These are phyloP conservation scores for Hypholoma fasciculare DNA, from an alignment of 768 basidiomycete genomes.

Conservation along the genomic window DNA sequence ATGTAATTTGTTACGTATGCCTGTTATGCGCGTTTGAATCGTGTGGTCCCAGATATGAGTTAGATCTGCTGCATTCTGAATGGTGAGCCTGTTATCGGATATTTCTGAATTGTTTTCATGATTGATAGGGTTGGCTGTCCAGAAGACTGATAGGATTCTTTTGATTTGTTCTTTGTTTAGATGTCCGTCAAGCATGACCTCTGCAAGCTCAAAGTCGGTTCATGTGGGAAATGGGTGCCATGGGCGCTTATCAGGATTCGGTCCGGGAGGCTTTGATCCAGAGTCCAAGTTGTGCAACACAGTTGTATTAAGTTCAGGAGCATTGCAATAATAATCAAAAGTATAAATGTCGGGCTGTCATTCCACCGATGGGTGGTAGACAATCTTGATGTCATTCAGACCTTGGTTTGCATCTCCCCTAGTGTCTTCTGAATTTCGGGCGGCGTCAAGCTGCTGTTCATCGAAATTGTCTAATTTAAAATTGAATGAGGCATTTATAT, in stretches of 20 bases:
- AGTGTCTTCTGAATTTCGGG: no score
- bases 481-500: no score
- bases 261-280: not conserved
- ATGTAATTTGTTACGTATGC: constrained; percentile 11
- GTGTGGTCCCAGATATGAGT: constrained; percentile 19
- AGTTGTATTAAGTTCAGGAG: not conserved
- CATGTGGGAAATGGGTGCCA: constrained; percentile 16
- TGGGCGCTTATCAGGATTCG: constrained; percentile 2
- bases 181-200: constrained; percentile 16
- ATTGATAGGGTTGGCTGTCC: not conserved
- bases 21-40: constrained; percentile 2
- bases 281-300: no score
- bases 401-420: no score
- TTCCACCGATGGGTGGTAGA: not conserved
- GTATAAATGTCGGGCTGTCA: not conserved
- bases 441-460: no score
- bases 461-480: no score
- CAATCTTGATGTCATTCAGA: constrained; percentile 8
- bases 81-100: constrained; percentile 4
- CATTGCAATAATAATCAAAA: not conserved
- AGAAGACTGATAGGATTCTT: constrained; percentile 7
- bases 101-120: not conserved
- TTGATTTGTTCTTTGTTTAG: constrained; percentile 10
- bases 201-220: constrained; percentile 20
- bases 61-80: constrained; percentile 16